Evolutionary conservation across 2,329 filamentous ascomycete species (phyloP), one percentile per base, ranked within the genome.

Genomic region (Grosmannia huntii): DNA sequence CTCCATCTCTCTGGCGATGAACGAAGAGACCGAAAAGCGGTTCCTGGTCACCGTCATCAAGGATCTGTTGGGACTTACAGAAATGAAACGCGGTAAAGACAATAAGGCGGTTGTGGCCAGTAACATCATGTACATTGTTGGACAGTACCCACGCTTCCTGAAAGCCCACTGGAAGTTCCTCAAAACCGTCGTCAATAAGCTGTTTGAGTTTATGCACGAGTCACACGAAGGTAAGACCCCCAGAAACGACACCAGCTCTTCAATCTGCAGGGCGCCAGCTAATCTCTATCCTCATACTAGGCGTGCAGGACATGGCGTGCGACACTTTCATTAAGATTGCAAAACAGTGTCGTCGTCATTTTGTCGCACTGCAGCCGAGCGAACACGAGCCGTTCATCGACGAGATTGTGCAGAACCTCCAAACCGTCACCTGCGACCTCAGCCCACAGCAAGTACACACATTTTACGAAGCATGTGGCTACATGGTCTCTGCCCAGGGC

Each of bases 71-170:
- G 95, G 94, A 1, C 78, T 99, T 58, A 99, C 94, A 0, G 94
- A 99, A 72, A 96, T 96, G 91, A 99, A 99, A 77, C 89, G 95
- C 57, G 94, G 94, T 62, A 99, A 99, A 68, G 94, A 99, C 76
- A 99, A 99, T 81, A 99, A 99, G 72, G 94, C 94, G 14, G 94
- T 99, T 11, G 94, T 99, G 48, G 94, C 94, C 62, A 96, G 90
- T 75, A 99, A 99, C 75, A 99, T 99, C 68, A 99, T 99, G 94
- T 99, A 99, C 71, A 99, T 99, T 74, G 94, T 99, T 61, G 94
- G 94, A 60, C 94, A 99, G 70, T 99, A 99, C 69, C 94, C 94
- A 44, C 89, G 94, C 23, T 99, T 99, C 76, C 76, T 99, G 66
- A 99, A 99, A 76, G 94, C 94, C 1, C 94, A 99, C 72, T 99